A percentile compares a stretch with the other conserved stretches of the same genome.
Evolutionary conservation across 2,329 filamentous ascomycete species (phyloP).

Genomic region (Penicillium janthinellum): DNA sequence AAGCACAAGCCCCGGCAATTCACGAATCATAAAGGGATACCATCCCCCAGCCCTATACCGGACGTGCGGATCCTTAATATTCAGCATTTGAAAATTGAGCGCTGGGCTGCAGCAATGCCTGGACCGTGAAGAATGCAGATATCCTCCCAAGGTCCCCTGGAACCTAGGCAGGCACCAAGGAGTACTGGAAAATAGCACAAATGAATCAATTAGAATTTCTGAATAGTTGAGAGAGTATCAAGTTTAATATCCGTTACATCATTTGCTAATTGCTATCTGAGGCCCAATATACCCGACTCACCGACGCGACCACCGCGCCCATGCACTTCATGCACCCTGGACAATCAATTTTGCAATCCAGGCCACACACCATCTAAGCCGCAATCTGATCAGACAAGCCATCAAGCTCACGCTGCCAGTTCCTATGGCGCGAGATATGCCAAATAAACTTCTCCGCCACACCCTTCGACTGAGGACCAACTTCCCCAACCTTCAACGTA

Average conservation of each 20-base stretch:
- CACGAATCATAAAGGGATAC: background rate
- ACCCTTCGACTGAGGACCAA: constrained; percentile 65
- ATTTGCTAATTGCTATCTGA: background rate
- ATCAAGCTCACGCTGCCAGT: constrained; percentile 74
- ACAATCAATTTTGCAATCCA: background rate
- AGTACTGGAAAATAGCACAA: background rate
- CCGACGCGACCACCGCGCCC: background rate
- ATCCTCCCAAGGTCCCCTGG: background rate
- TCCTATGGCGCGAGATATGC: constrained; percentile 70
- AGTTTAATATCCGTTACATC: background rate
- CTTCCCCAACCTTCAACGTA: constrained; percentile 46
- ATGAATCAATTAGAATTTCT: background rate
- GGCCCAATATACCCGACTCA: background rate
- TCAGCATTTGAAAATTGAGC: background rate
- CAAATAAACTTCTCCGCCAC: constrained; percentile 72
- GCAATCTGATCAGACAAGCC: constrained; percentile 69
- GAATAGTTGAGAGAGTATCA: background rate
- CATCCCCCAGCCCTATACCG: background rate
- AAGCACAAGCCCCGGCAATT: no score
- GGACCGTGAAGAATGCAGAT: background rate
- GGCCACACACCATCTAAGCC: constrained; percentile 53
- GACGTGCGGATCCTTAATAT: background rate
- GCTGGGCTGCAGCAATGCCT: background rate
- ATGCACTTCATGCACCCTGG: background rate
- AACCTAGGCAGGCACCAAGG: background rate